Base-by-base conservation (phyloP, 169 alveolate species). In the Cryptosporidium ryanae region DNA sequence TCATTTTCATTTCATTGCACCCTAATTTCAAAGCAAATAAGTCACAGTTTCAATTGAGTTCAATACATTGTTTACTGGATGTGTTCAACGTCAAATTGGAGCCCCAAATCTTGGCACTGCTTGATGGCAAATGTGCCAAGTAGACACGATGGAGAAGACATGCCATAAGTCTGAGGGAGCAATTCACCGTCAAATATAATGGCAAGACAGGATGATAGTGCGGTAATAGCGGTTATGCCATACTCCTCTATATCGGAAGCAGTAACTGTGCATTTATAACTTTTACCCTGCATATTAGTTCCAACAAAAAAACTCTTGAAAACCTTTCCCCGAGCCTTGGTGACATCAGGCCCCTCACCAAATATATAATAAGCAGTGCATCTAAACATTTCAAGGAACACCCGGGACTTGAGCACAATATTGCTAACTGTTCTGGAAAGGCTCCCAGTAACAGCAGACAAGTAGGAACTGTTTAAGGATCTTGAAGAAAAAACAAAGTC, bases 161-260 rank as follows among this genome's bases (percentile, higher is more conserved):
- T 44, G 4, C 87, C 87, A 59, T n/a, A 59, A 12, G 76, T 76
- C 25, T 55, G 87, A 4, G 87, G 87, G 44, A 76, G 87, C 15
- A 38, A 27, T 3, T 59, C 65, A 15, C 43, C 27, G 15, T 76
- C 87, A 38, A 59, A 61, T 27, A 76, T 76, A 44, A 76, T 32
- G 0, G 87, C 64, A 50, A 76, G 38, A 8, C 64, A 55, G 3
- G 71, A 76, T 6, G 87, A 52, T 4, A 76, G 70, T 21, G 76
- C 76, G 0, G 48, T 15, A 1, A 59, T 38, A 13, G 87, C 87
- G 6, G 65, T 54, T 4, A 61, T 44, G 17, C 68, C 59, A 61
- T 76, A 76, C 17, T 1, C 49, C 71, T 76, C 87, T 15, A 55
- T 29, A 61, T 76, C 87, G 21, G 34, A 38, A n/a, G 64, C 61